A percentile compares a stretch with the other conserved stretches of the same genome.
These are phyloP conservation scores for Candida corydali DNA, from an alignment of 805 yeast species.

Conservation along the genomic window DNA sequence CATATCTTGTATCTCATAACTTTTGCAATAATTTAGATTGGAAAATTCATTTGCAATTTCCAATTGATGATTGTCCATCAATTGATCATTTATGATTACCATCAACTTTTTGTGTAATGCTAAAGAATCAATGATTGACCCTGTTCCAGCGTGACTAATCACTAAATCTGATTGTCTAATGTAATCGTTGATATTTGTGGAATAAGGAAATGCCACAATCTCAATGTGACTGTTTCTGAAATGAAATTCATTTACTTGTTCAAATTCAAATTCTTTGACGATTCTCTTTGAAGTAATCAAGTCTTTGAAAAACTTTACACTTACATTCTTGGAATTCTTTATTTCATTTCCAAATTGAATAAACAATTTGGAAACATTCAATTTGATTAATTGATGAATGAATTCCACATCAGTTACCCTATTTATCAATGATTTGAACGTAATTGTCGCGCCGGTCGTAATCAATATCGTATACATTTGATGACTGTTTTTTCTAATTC, in stretches of 20 bases:
- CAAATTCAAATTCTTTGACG: slow-evolving; percentile 2
- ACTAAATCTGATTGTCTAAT: slow-evolving; percentile 54
- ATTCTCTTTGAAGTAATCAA: slow-evolving; percentile 13
- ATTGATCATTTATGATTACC: slow-evolving; percentile 62
- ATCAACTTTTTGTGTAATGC: slow-evolving; percentile 54
- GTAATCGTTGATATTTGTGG: slow-evolving; percentile 23
- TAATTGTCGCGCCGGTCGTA: slow-evolving; percentile 89
- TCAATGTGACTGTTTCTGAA: slow-evolving; percentile 9
- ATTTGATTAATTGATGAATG: slow-evolving; percentile 24
- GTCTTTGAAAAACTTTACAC: slow-evolving; percentile 19
- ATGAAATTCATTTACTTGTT: neutral
- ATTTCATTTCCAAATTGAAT: slow-evolving; percentile 34
- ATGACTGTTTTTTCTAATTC: neutral
- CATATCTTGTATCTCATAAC: slow-evolving; percentile 5
- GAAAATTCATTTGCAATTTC: slow-evolving; percentile 54
- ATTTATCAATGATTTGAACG: slow-evolving; percentile 60
- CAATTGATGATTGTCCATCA: slow-evolving; percentile 86
- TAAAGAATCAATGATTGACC: slow-evolving; percentile 79
- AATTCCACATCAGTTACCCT: slow-evolving; percentile 34
- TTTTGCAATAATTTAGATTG: slow-evolving; percentile 8
- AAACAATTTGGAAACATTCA: slow-evolving; percentile 29
- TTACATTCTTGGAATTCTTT: slow-evolving; percentile 15
- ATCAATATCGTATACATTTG: slow-evolving; percentile 39
- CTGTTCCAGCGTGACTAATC: slow-evolving; percentile 89
- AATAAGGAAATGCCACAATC: slow-evolving; percentile 25